Percentiles rank a stretch among this genome's conserved stretches.
phyloP scores from a whole-genome alignment of 768 basidiomycete species.

The Dentipellis sp. region DNA sequence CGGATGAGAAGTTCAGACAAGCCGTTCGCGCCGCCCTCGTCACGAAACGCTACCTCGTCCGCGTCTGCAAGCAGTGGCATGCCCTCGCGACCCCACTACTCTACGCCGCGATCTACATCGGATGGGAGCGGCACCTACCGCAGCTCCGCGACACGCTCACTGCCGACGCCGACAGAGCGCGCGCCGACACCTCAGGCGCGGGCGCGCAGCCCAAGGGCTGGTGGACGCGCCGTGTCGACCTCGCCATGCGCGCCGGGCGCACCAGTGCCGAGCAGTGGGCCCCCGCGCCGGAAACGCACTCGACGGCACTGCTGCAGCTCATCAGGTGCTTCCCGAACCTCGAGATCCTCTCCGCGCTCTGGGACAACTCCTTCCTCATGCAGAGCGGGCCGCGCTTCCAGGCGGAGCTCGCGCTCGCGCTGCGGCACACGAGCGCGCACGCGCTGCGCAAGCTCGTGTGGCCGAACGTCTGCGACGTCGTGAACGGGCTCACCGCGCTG shows the following conservation, averaged over 20 bases:
- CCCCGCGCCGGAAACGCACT: not conserved
- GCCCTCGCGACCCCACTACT: slow-evolving; percentile 3
- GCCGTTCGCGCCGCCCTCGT: not conserved
- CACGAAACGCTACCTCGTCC: slow-evolving; percentile 1
- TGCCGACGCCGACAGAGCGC: not conserved
- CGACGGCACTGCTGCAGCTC: not conserved
- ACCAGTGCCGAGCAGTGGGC: not conserved
- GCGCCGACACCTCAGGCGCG: not conserved
- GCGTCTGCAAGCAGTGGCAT: slow-evolving; percentile 1
- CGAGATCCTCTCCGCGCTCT: not conserved
- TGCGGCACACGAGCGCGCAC: not conserved
- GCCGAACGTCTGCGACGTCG: not conserved
- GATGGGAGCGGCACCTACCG: not conserved
- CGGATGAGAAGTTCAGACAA: not conserved
- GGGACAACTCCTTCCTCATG: not conserved
- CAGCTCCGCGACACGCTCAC: not conserved
- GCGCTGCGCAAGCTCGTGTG: not conserved
- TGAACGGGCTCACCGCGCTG: not conserved
- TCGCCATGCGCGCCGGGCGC: not conserved
- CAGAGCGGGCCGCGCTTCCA: not conserved
- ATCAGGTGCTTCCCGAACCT: not conserved
- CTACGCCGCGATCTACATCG: not conserved
- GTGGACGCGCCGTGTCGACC: not conserved
- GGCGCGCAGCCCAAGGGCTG: not conserved
- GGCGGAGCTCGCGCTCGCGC: not conserved